These are phyloP conservation scores for Termitomyces sp. DNA, from an alignment of 1,284 basidiomycete species.

Conservation along the genomic window DNA sequence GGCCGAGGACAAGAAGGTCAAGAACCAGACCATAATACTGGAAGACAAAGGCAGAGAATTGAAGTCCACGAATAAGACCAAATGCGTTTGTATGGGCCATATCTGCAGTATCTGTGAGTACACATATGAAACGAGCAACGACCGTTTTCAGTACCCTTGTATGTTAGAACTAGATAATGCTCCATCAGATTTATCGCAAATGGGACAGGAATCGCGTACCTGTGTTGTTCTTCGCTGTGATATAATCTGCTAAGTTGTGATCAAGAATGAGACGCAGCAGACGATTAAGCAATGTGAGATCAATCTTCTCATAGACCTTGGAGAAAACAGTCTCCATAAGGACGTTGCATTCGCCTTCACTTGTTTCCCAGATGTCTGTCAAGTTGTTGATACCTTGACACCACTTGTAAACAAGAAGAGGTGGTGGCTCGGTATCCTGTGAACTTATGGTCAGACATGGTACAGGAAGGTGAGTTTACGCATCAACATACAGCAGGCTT, in stretches of 20 bases:
- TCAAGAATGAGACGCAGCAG: slow-evolving; percentile 91
- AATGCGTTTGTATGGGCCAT: slow-evolving; percentile 92
- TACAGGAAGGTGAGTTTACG: neutral
- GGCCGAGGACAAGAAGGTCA: slow-evolving; percentile 88
- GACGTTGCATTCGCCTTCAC: slow-evolving; percentile 93
- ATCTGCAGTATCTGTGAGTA: slow-evolving; percentile 32
- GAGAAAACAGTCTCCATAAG: slow-evolving; percentile 97
- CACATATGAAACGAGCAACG: slow-evolving; percentile 9
- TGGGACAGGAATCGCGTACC: slow-evolving; percentile 29
- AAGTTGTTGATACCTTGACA: slow-evolving; percentile 92
- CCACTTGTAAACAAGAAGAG: slow-evolving; percentile 96
- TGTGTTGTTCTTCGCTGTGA: slow-evolving; percentile 96
- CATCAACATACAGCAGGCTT: slow-evolving; percentile 68
- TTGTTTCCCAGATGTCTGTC: slow-evolving; percentile 95
- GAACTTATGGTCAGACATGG: slow-evolving; percentile 6
- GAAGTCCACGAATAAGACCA: slow-evolving; percentile 90
- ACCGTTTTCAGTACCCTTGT: slow-evolving; percentile 66
- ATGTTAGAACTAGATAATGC: slow-evolving; percentile 62
- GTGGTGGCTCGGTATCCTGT: slow-evolving; percentile 89
- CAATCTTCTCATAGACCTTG: slow-evolving; percentile 97
- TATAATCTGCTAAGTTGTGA: slow-evolving; percentile 97
- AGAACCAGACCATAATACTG: slow-evolving; percentile 92
- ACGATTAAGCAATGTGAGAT: slow-evolving; percentile 90
- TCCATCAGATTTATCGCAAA: slow-evolving; percentile 3
- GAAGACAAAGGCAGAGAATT: slow-evolving; percentile 97